Evolutionary conservation across 2,329 filamentous ascomycete species (phyloP).

Genomic region (Penicillium oxalicum): DNA sequence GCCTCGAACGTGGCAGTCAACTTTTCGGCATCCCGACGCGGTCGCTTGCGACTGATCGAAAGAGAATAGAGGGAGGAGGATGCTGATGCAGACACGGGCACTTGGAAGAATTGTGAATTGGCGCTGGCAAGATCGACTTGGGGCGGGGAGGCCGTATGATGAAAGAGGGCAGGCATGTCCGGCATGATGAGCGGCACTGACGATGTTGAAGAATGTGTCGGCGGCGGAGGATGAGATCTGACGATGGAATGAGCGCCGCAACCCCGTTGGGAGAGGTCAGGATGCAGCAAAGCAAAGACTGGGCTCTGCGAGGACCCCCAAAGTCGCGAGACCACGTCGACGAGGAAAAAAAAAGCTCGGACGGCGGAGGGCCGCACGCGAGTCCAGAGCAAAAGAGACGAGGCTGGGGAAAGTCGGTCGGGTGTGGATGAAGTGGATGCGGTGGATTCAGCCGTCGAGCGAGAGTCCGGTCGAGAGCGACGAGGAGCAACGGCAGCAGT

Average conservation of each 20-base stretch:
- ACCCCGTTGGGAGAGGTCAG: neutral
- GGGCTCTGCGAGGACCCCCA: too few relatives aligned
- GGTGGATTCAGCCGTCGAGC: neutral
- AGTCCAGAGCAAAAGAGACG: neutral
- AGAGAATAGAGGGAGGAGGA: conserved; percentile 36
- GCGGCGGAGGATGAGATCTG: neutral
- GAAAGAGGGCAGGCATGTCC: conserved; percentile 31
- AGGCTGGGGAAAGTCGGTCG: conserved; percentile 1
- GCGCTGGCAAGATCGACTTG: conserved; percentile 36
- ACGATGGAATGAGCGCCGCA: neutral
- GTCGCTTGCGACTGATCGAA: conserved; percentile 30
- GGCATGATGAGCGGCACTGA: conserved; percentile 13
- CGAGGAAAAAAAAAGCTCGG: neutral
- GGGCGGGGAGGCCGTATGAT: conserved; percentile 32
- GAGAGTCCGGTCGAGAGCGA: too few relatives aligned
- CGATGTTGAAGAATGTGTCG: too few relatives aligned
- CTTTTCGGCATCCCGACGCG: conserved; percentile 24
- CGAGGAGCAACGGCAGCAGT: too few relatives aligned
- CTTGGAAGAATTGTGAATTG: conserved; percentile 34
- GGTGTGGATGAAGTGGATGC: neutral
- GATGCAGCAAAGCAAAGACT: neutral
- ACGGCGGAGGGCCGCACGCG: neutral
- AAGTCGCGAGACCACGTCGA: neutral
- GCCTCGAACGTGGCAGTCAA: conserved; percentile 20
- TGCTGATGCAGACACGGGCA: conserved; percentile 31